phyloP scores from a whole-genome alignment of 768 basidiomycete species.

The Leccinum aurantiacum region DNA sequence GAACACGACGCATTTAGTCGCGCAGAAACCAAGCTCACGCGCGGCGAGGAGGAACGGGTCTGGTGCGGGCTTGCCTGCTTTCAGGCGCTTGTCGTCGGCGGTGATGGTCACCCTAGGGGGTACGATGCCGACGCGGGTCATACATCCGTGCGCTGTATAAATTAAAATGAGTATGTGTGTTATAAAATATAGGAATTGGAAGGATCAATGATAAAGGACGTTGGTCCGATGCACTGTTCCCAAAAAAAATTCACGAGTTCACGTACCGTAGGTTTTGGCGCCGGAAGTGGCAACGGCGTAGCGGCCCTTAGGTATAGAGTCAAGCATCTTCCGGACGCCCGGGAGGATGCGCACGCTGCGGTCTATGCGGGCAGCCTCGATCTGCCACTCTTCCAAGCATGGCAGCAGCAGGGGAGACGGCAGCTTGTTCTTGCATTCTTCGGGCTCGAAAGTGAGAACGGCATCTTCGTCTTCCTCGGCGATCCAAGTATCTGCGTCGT shows the following conservation, averaged over 20 bases:
- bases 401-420: conserved; percentile 14
- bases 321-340: conserved; percentile 64
- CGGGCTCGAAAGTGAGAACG: conserved; percentile 27
- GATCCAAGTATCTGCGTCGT: conserved; percentile 27
- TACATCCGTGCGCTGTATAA: conserved; percentile 56
- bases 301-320: conserved; percentile 60
- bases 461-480: conserved; percentile 37
- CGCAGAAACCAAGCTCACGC: conserved; percentile 53
- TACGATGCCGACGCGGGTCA: conserved; percentile 66
- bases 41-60: conserved; percentile 67
- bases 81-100: conserved; percentile 72
- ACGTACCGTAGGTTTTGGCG: conserved; percentile 65
- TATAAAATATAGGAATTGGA: background rate
- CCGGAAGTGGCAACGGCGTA: conserved; percentile 77
- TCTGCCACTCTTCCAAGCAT: conserved; percentile 49
- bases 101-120: conserved; percentile 72
- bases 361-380: conserved; percentile 56
- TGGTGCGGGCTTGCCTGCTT: conserved; percentile 62
- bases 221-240: background rate
- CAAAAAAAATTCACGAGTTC: background rate
- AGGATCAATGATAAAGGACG: background rate
- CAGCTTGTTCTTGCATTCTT: conserved; percentile 15
- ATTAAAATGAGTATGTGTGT: background rate
- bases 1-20: conserved; percentile 69
- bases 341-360: conserved; percentile 71